Base-by-base conservation (phyloP, 2,329 filamentous ascomycete genomes). In the Cephalotrichum gorgonifer region DNA sequence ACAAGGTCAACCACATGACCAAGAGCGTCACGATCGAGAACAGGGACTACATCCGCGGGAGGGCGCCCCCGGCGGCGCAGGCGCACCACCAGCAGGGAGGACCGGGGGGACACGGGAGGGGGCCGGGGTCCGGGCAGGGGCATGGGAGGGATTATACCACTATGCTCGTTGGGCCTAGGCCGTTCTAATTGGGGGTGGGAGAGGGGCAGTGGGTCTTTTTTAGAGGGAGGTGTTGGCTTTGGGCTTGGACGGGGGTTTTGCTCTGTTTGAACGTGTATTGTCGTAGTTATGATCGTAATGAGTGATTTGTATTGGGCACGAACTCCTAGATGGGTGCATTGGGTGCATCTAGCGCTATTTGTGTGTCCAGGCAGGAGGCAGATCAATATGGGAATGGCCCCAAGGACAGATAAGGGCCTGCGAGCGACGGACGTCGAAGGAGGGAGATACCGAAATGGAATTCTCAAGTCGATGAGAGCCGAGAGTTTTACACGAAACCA, bases 1-100 rank as follows among this genome's bases (percentile, higher is more conserved):
- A 98, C 75, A 98, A 98, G 75, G 93, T 98, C 64, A 97, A 95
- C 68, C 91, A 98, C 67, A 98, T 97, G 83, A 93, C 87, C 53
- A 93, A 91, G 79, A 90, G 86, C 65, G 86, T 93, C 22, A 89
- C 87, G 48, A 88, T 93, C 54, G 87, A 93, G 67, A 93, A 93
- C 68, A 75, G 74, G 56, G 86, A 93, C 67, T 93, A 84, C 62
- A 86, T 86, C 56, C 28, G 25, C 31, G 23, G 41, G 17, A 33
- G 47, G n/a, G 53, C 28, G 12, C 28, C 43, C 25, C 33, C 43
- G 48, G 72, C 64, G 14, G 23, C 15, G 35, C 23, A 17, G n/a
- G 35, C 25, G n/a, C 38, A 39, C 9, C 8, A 15, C 20, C 28
- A 30, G 8, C 28, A 31, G 7, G 28, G 28, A 7, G 14, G 28